Conservation (phyloP, 2,329 filamentous ascomycete genomes). For the Pleurostoma richardsiae region DNA sequence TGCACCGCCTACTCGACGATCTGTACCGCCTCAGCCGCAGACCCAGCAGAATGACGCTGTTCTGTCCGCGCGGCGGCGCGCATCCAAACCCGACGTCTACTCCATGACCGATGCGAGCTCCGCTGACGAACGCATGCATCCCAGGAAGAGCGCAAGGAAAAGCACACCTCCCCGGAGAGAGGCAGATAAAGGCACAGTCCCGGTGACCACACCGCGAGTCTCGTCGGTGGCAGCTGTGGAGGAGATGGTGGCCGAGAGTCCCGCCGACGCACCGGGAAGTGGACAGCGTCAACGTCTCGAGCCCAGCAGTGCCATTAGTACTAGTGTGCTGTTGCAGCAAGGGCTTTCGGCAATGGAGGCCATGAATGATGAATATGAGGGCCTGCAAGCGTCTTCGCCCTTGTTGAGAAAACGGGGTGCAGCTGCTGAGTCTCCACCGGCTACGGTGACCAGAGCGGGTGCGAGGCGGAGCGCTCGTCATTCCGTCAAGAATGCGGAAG, state of each 20-base stretch:
- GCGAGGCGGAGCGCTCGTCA: constrained; percentile 8
- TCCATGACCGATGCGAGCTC: neutral
- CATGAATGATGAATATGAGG: constrained; percentile 10
- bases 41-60: neutral
- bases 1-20: neutral
- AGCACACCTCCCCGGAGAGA: constrained; percentile 4
- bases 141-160: constrained; percentile 3
- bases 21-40: neutral
- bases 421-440: constrained; percentile 23
- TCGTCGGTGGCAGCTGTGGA: constrained; percentile 18
- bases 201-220: constrained; percentile 2
- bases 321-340: constrained; percentile 36
- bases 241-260: constrained; percentile 46
- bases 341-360: constrained; percentile 17
- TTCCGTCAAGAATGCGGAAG: constrained; percentile 8
- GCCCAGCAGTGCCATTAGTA: constrained; percentile 27
- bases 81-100: neutral
- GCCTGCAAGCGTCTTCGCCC: constrained; percentile 35
- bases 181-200: too few species aligned
- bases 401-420: constrained; percentile 33
- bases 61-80: neutral
- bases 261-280: constrained; percentile 49
- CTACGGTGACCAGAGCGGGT: constrained; percentile 20
- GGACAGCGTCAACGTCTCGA: constrained; percentile 39
- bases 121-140: neutral